Percentiles rank a stretch among this genome's conserved stretches.
Evolutionary conservation across 352 stramenopile species (phyloP).

Genomic region (Hyaloperonospora arabidopsidis): DNA sequence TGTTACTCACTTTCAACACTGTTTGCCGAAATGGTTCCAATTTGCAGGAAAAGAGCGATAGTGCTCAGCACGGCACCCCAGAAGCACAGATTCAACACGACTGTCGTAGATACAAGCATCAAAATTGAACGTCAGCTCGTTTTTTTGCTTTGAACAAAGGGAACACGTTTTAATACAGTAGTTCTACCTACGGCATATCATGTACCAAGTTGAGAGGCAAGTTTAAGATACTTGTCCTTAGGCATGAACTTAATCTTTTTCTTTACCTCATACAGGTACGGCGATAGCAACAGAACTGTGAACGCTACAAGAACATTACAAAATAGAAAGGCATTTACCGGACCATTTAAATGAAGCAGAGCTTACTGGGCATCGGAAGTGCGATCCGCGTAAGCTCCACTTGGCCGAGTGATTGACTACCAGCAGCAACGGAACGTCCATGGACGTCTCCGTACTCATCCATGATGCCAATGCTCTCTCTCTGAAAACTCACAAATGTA

Average conservation of each 20-base stretch:
- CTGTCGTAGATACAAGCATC: slow-evolving; percentile 14
- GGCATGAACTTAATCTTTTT: slow-evolving; percentile 72
- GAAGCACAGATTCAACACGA: slow-evolving; percentile 68
- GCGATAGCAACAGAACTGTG: slow-evolving; percentile 67
- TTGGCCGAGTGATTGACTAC: slow-evolving; percentile 70
- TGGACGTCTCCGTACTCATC: slow-evolving; percentile 70
- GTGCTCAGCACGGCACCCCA: slow-evolving; percentile 72
- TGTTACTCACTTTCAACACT: slow-evolving; percentile 60
- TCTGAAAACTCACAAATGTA: slow-evolving; percentile 17
- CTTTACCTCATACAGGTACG: slow-evolving; percentile 73
- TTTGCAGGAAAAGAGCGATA: slow-evolving; percentile 76
- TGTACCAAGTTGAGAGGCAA: slow-evolving; percentile 68
- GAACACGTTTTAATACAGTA: neutral
- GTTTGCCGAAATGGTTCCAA: slow-evolving; percentile 54
- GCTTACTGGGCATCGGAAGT: slow-evolving; percentile 73
- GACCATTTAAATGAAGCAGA: neutral
- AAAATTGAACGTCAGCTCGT: slow-evolving; percentile 6
- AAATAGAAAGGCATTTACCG: neutral
- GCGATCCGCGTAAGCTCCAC: slow-evolving; percentile 73
- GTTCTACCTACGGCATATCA: neutral
- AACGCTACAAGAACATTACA: neutral
- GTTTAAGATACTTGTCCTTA: slow-evolving; percentile 54
- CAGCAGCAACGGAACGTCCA: slow-evolving; percentile 68
- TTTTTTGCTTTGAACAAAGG: neutral
- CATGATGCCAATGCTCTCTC: slow-evolving; percentile 78